Evolutionary conservation across 805 yeast species (phyloP), one percentile per base, ranked within the genome.

Genomic region (Geotrichum ghanense): DNA sequence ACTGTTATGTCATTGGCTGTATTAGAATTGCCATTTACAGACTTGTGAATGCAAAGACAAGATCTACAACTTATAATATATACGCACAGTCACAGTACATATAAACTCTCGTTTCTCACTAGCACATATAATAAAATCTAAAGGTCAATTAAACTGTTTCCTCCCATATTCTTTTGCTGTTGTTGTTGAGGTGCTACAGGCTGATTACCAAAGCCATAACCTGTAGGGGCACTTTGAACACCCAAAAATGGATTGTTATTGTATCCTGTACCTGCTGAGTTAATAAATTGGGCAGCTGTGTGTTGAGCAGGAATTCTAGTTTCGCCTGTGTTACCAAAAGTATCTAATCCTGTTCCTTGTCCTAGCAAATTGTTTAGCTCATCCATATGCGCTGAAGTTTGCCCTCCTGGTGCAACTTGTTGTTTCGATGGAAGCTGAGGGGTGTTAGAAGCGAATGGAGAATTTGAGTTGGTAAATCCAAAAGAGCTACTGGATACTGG

Each of bases 151-250:
- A 39, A 39, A n/a, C 42, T 39, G 14, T 39, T 20, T 12, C 25
- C 25, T 6, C 44, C 44, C 16, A 12, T 34, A 23, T 39, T 31
- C 21, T 43, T 44, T 24, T 50, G 46, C 27, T 42, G 44, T 20
- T 55, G 55, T 45, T 60, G 63, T 51, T 63, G 64, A 48, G 59
- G 59, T 27, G 57, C 55, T 22, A 59, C 64, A 24, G 63, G 65
- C 51, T 80, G 86, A 55, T 88, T 89, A 43, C 97, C 97, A 65
- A 89, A 89, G 1, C 97, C 97, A 60, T 79, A 88, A 2, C 97
- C 97, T 1, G 97, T 89, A 58, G 83, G 81, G 2, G 92, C 79
- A 3, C 95, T 89, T 44, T 81, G 78, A 50, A 87, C 74, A 47
- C 73, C 76, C 49, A 76, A 64, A 58, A 79, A 79, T 17, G 86